phyloP scores from a whole-genome alignment of 345 rosid genomes.

The Microthlaspi erraticum region DNA sequence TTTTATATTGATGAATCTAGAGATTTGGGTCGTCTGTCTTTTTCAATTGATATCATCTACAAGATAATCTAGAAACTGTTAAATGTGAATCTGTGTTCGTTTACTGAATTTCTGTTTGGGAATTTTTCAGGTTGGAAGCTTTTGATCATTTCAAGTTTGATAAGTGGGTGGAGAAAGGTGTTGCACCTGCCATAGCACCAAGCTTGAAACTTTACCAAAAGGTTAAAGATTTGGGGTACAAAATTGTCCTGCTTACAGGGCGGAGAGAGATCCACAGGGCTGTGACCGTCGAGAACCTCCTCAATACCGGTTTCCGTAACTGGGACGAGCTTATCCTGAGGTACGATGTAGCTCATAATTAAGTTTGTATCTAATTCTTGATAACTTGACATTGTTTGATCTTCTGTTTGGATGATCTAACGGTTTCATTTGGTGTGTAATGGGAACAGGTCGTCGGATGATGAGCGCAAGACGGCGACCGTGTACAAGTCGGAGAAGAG shows the following conservation, averaged over 20 bases:
- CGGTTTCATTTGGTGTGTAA: neutral
- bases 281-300: conserved; percentile 65
- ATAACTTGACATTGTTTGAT: neutral
- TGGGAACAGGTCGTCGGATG: conserved; percentile 58
- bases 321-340: conserved; percentile 95
- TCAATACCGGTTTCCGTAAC: conserved; percentile 62
- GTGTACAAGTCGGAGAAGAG: conserved; percentile 81
- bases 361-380: neutral
- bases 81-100: conserved; percentile 15
- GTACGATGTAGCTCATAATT: conserved; percentile 40
- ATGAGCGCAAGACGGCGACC: conserved; percentile 60
- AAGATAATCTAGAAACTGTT: neutral
- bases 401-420: neutral
- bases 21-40: conserved; percentile 13
- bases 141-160: conserved; percentile 68
- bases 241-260: conserved; percentile 79
- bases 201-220: conserved; percentile 75
- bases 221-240: conserved; percentile 66
- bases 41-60: neutral
- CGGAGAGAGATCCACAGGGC: conserved; percentile 65
- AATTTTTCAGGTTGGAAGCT: conserved; percentile 64
- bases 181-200: conserved; percentile 71
- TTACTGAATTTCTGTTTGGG: conserved; percentile 24
- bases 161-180: conserved; percentile 79
- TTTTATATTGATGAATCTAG: neutral